Base-by-base conservation (phyloP, 306 rosid species). In the Cucumis melo region DNA sequence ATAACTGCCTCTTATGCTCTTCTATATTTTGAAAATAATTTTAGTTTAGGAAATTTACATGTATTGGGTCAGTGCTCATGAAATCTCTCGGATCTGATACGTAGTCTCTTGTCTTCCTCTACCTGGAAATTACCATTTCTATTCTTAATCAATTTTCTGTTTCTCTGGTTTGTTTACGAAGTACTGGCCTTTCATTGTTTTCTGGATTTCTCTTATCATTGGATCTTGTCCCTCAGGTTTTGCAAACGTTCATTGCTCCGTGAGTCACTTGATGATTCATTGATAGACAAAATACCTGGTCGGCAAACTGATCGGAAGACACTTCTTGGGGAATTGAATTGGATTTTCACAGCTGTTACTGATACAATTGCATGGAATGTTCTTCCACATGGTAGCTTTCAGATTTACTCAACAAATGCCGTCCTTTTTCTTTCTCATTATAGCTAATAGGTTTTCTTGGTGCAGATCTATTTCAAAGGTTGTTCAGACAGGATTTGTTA, bases 321-420 rank as follows among this genome's bases (percentile, higher is more conserved):
- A 53, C 97, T 92, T 80, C 78, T 92, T 78, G 99, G 99, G 72
- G 98, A 95, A 87, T 85, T 95, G 90, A 92, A 92, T 85, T 92
- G 99, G 99, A 95, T 95, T 72, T 95, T 95, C 80, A 95, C 99
- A 14, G 99, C 99, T 23, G 97, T 95, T 78, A 95, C 99, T 50
- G 97, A 95, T 81, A 95, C 99, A 6, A 92, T 95, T 85, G 99
- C 99, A 19, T 95, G 99, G 99, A 95, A 95, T 78, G 98, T 92
- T 85, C 97, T 95, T 74, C 98, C 99, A 54, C 97, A 88, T 78
- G 99, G 99, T 95, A 85, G 51, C 76, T 80, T 67, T 78, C 72
- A 61, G 59, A 36, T 62, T 54, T 38, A 41, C 72, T 23, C 0
- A 17, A 51, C 74, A 42, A 39, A 57, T 58, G 36, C 56, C 8